phyloP scores from a whole-genome alignment of 495 filamentous ascomycete genomes.

The Aspergillus egyptiacus region DNA sequence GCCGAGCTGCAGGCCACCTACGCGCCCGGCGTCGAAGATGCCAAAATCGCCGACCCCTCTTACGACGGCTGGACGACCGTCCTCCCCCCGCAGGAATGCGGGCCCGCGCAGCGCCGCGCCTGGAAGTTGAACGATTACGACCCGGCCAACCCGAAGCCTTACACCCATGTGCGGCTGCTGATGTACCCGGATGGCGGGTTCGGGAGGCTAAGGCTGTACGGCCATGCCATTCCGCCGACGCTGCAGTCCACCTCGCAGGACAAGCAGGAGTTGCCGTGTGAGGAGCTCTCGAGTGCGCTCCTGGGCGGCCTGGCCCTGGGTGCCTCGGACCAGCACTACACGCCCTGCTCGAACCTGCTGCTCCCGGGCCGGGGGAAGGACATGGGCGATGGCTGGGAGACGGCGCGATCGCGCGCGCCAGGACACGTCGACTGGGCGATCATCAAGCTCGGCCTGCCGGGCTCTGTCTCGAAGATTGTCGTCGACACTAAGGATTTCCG shows the following conservation, averaged over 20 bases:
- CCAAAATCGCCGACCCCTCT: conserved; percentile 53
- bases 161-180: conserved; percentile 78
- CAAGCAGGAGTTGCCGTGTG: conserved; percentile 41
- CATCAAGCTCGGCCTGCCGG: conserved; percentile 66
- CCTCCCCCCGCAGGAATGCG: conserved; percentile 62
- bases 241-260: neutral
- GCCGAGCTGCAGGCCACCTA: conserved; percentile 78
- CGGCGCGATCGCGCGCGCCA: conserved; percentile 65
- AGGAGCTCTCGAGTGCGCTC: conserved; percentile 78
- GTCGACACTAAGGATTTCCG: conserved; percentile 88
- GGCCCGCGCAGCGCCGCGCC: conserved; percentile 67
- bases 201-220: conserved; percentile 76
- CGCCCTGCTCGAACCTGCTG: conserved; percentile 74
- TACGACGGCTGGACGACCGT: conserved; percentile 66
- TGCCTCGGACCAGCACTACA: conserved; percentile 84
- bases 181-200: conserved; percentile 98
- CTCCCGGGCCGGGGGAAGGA: conserved; percentile 80
- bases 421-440: conserved; percentile 86
- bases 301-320: conserved; percentile 71
- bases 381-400: conserved; percentile 97
- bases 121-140: conserved; percentile 59
- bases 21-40: conserved; percentile 48
- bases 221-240: conserved; percentile 53
- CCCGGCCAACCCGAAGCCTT: conserved; percentile 53
- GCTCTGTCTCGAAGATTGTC: conserved; percentile 62